These are phyloP conservation scores for Fusarium sp. DNA, from an alignment of 2,329 filamentous ascomycete species.

Conservation along the genomic window DNA sequence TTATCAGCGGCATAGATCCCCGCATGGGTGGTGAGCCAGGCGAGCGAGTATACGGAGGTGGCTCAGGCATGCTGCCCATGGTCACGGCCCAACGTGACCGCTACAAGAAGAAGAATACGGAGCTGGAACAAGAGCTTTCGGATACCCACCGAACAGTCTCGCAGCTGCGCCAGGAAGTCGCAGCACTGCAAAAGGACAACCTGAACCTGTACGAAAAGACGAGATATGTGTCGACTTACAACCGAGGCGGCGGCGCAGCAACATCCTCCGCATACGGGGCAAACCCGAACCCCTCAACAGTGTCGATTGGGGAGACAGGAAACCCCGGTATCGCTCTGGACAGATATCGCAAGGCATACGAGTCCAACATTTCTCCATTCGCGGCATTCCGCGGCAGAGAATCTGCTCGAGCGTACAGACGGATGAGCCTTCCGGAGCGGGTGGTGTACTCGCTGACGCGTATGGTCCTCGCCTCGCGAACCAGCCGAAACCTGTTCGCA, in stretches of 20 bases:
- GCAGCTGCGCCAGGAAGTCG: slow-evolving; percentile 86
- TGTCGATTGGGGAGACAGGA: slow-evolving; percentile 64
- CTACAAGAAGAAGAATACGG: slow-evolving; percentile 93
- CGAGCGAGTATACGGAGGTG: slow-evolving; percentile 71
- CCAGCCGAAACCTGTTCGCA: slow-evolving; percentile 92
- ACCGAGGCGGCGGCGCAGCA: slow-evolving; percentile 68
- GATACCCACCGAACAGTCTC: slow-evolving; percentile 83
- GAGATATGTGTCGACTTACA: slow-evolving; percentile 93
- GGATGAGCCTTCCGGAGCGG: slow-evolving; percentile 91
- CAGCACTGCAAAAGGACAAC: slow-evolving; percentile 94
- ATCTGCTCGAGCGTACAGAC: slow-evolving; percentile 85
- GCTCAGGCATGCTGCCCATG: slow-evolving; percentile 94
- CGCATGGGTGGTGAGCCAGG: slow-evolving; percentile 56
- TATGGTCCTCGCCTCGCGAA: slow-evolving; percentile 87
- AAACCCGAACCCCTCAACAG: slow-evolving; percentile 78
- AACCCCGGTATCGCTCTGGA: slow-evolving; percentile 74
- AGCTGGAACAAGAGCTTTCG: slow-evolving; percentile 89
- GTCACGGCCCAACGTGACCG: slow-evolving; percentile 96
- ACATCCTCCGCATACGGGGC: slow-evolving; percentile 71
- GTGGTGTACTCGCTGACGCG: slow-evolving; percentile 89
- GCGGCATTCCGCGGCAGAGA: slow-evolving; percentile 95
- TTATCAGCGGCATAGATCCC: slow-evolving; percentile 95
- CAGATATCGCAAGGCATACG: slow-evolving; percentile 89
- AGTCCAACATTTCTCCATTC: slow-evolving; percentile 94
- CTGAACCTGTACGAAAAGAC: slow-evolving; percentile 97